Conservation (phyloP, 2,329 filamentous ascomycete genomes). For the Pseudogymnoascus sp. region DNA sequence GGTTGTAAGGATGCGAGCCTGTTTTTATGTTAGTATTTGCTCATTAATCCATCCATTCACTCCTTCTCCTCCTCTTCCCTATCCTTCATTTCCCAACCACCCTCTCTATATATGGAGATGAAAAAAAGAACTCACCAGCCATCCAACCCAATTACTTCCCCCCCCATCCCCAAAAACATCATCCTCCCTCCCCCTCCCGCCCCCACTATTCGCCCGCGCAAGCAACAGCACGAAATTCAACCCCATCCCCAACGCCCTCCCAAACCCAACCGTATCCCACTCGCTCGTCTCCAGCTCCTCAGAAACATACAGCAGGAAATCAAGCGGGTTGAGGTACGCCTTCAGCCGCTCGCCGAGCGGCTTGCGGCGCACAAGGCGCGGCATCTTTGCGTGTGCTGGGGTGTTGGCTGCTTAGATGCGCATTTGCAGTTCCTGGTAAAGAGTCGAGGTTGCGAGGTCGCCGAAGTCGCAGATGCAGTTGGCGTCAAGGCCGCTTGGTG, state of each 20-base stretch:
- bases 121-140: constrained; percentile 42
- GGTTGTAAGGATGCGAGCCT: constrained; percentile 46
- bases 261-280: constrained; percentile 76
- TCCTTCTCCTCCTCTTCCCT: background rate
- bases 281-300: constrained; percentile 89
- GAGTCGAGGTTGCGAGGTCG: background rate
- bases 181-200: constrained; percentile 47
- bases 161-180: constrained; percentile 75
- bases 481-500: background rate
- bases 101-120: too few relatives aligned
- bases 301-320: constrained; percentile 82
- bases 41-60: background rate
- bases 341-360: constrained; percentile 74
- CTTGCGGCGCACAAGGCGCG: constrained; percentile 72
- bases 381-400: constrained; percentile 41
- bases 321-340: constrained; percentile 74
- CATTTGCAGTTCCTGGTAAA: background rate
- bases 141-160: constrained; percentile 53
- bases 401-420: background rate
- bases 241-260: constrained; percentile 63
- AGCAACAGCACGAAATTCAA: constrained; percentile 76
- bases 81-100: background rate
- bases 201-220: constrained; percentile 65
- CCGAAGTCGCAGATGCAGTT: background rate
- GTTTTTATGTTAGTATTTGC: constrained; percentile 8